These are phyloP conservation scores for Ambrosia trifida DNA, from an alignment of 129 eudicot species.

Conservation along the genomic window DNA sequence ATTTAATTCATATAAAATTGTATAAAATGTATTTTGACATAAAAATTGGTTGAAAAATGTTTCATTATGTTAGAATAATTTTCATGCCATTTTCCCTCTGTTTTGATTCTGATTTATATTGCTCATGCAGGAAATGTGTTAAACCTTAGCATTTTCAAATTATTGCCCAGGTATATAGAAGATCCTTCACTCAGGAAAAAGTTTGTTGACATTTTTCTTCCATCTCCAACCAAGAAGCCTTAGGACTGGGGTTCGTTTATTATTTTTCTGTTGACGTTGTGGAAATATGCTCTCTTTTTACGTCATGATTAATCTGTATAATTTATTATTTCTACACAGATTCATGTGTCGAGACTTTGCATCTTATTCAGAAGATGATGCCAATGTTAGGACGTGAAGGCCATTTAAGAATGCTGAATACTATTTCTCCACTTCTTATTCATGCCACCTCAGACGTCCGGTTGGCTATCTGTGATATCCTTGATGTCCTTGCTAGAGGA, in stretches of 20 bases:
- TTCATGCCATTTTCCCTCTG: no score
- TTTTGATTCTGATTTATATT: no score
- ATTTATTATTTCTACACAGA: slow-evolving; percentile 44
- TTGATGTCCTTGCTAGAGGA: slow-evolving; percentile 51
- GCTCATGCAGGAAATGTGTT: slow-evolving; percentile 46
- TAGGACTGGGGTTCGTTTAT: slow-evolving; percentile 53
- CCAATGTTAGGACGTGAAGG: slow-evolving; percentile 46
- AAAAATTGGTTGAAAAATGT: no score
- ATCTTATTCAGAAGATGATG: slow-evolving; percentile 50
- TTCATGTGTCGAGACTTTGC: slow-evolving; percentile 56
- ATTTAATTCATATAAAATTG: no score
- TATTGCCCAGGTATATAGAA: slow-evolving; percentile 62
- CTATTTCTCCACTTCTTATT: slow-evolving; percentile 69
- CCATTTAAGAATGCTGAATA: slow-evolving; percentile 43
- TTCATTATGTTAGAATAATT: no score
- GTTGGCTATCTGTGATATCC: slow-evolving; percentile 62
- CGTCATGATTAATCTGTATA: neutral
- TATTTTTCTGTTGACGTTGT: neutral
- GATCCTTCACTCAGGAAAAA: slow-evolving; percentile 54
- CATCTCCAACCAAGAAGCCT: slow-evolving; percentile 51
- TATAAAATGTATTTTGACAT: no score
- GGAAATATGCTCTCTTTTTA: neutral
- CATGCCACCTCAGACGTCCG: slow-evolving; percentile 55
- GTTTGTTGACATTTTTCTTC: slow-evolving; percentile 79
- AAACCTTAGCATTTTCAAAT: slow-evolving; percentile 53